Evolutionary conservation across 2,329 filamentous ascomycete species (phyloP).

Genomic region (Epichloe sp.): DNA sequence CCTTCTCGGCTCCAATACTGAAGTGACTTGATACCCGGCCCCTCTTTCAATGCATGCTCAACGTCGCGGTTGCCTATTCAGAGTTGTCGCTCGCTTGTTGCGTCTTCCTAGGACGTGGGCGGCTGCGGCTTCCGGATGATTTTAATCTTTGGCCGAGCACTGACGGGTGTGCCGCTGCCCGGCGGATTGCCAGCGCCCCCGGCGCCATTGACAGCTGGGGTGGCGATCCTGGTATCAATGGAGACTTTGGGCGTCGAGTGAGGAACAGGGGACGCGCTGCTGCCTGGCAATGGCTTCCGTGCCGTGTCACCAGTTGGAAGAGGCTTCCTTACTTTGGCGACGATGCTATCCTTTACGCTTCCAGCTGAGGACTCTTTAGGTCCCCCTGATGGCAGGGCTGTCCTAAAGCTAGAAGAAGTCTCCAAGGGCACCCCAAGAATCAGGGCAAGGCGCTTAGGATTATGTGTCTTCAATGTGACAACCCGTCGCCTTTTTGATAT

Average conservation of each 20-base stretch:
- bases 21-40: no score
- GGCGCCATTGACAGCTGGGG: constrained; percentile 13
- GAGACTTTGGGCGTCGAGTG: constrained; percentile 16
- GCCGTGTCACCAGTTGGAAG: constrained; percentile 18
- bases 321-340: constrained; percentile 24
- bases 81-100: not conserved
- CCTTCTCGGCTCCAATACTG: no score
- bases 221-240: constrained; percentile 10
- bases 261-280: constrained; percentile 12
- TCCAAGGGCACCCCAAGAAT: constrained; percentile 19
- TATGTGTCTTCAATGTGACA: constrained; percentile 23
- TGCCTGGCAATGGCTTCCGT: constrained; percentile 21
- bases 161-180: constrained; percentile 11
- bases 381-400: constrained; percentile 19
- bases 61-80: not conserved
- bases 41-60: no score
- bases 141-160: constrained; percentile 23
- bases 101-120: constrained; percentile 9
- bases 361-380: constrained; percentile 14
- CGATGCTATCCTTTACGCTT: constrained; percentile 17
- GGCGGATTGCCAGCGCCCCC: constrained; percentile 14
- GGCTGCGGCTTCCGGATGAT: constrained; percentile 23
- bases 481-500: constrained; percentile 19
- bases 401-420: constrained; percentile 13
- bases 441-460: constrained; percentile 21